A percentile compares a stretch with the other conserved stretches of the same genome.
phyloP scores from a whole-genome alignment of 192 early-diverging fungal species.

The Phlyctochytrium bullatum region DNA sequence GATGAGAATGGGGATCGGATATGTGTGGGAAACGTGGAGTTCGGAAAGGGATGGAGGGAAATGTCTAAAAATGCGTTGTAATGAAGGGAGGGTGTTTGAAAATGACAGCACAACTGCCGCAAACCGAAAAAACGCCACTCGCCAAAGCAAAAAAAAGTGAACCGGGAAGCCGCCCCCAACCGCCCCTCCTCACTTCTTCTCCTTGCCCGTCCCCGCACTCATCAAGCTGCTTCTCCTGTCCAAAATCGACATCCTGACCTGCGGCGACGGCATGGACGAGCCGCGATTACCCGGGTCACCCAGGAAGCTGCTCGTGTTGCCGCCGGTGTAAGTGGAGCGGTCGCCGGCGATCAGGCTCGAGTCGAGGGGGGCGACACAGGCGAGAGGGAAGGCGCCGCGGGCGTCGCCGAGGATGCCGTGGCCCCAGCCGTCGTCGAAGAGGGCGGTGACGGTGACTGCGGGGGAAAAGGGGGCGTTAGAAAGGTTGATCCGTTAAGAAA shows the following conservation, averaged over 20 bases:
- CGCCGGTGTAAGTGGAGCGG: background rate
- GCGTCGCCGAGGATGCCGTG: slow-evolving; percentile 1
- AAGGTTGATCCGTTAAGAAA: background rate
- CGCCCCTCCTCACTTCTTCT: background rate
- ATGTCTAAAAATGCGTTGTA: too few species aligned
- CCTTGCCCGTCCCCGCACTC: background rate
- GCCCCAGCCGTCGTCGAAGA: slow-evolving; percentile 26
- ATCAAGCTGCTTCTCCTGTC: slow-evolving; percentile 16
- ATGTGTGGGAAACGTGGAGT: too few species aligned
- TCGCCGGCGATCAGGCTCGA: background rate
- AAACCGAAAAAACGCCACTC: too few species aligned
- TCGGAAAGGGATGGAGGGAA: too few species aligned
- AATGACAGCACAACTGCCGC: too few species aligned
- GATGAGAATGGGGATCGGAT: too few species aligned
- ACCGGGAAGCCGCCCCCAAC: background rate
- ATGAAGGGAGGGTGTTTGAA: too few species aligned
- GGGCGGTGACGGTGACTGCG: slow-evolving; percentile 20
- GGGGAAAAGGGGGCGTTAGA: background rate
- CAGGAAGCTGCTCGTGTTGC: too few species aligned
- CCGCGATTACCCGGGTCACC: too few species aligned
- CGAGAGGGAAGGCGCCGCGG: slow-evolving; percentile 18
- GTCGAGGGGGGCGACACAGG: slow-evolving; percentile 16
- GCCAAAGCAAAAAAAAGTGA: background rate
- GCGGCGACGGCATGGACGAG: background rate
- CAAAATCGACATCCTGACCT: background rate